Conservation (phyloP, 2,329 filamentous ascomycete genomes). For the Trichoderma koningiopsis region DNA sequence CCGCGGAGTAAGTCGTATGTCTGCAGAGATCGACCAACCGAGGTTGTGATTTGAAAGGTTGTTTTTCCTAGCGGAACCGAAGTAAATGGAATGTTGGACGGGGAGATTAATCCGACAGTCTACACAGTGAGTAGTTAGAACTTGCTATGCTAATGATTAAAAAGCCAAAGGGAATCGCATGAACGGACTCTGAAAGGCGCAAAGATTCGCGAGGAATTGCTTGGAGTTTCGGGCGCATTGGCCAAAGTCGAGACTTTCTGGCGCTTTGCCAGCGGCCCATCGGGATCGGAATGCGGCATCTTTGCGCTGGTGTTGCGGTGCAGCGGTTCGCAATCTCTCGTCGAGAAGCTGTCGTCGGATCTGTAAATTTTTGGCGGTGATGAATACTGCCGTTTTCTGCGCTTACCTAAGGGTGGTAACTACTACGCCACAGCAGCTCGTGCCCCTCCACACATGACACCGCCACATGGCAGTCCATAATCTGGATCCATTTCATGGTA, state of each 20-base stretch:
- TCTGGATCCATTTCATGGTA: background rate
- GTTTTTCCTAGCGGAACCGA: conserved; percentile 87
- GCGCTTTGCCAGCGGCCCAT: conserved; percentile 71
- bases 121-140: conserved; percentile 41
- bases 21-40: conserved; percentile 84
- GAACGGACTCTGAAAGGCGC: conserved; percentile 81
- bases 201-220: conserved; percentile 76
- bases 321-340: conserved; percentile 23
- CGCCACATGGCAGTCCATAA: background rate
- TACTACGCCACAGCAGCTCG: background rate
- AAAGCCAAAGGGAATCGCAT: background rate
- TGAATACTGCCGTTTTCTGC: conserved; percentile 28
- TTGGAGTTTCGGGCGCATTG: conserved; percentile 42
- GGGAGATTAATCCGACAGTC: conserved; percentile 92
- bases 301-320: conserved; percentile 30
- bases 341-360: conserved; percentile 17
- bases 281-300: conserved; percentile 62
- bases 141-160: background rate
- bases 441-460: background rate
- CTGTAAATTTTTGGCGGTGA: conserved; percentile 36
- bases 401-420: conserved; percentile 6
- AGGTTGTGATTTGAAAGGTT: conserved; percentile 96
- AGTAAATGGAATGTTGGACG: conserved; percentile 87
- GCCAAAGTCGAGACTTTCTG: conserved; percentile 62
- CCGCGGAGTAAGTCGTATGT: conserved; percentile 93